Conservation (phyloP, 139 green algal genomes). For the Chlamydomonas sp. region DNA sequence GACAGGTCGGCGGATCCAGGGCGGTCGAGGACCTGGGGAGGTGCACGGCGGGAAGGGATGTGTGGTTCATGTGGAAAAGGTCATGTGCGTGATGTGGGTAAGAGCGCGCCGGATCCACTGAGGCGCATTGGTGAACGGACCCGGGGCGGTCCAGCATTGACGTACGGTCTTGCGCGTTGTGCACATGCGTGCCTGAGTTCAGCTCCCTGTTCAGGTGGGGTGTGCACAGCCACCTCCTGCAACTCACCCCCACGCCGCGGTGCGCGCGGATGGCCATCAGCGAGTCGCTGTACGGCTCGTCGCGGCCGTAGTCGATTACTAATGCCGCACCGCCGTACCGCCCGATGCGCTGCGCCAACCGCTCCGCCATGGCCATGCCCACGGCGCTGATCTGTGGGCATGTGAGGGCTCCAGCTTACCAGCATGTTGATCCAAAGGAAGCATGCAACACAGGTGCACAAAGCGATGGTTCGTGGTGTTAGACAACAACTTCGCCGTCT, state of each 20-base stretch:
- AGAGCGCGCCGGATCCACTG: too few relatives aligned
- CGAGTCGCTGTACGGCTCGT: constrained; percentile 75
- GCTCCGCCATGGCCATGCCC: constrained; percentile 75
- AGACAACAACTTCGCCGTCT: too few relatives aligned
- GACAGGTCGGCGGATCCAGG: constrained; percentile 91
- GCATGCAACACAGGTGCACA: too few relatives aligned
- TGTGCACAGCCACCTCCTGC: too few relatives aligned
- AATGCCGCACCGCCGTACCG: constrained; percentile 86
- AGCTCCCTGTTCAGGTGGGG: too few relatives aligned
- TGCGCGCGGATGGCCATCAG: constrained; percentile 76
- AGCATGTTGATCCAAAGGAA: too few relatives aligned
- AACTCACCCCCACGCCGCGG: constrained; percentile 47
- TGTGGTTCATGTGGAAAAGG: neutral
- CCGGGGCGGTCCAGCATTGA: too few relatives aligned
- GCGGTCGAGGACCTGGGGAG: constrained; percentile 67
- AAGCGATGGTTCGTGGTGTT: too few relatives aligned
- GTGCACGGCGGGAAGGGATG: neutral
- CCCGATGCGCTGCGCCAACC: constrained; percentile 76
- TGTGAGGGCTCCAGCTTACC: neutral
- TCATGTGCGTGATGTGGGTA: too few relatives aligned
- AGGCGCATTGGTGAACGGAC: too few relatives aligned
- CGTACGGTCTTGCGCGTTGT: too few relatives aligned
- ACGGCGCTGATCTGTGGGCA: constrained; percentile 56
- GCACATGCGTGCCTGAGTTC: too few relatives aligned
- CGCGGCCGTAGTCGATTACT: constrained; percentile 95